Percentiles rank a stretch among this genome's conserved stretches.
phyloP scores from a whole-genome alignment of 2,329 filamentous ascomycete genomes.

The Colletotrichum sublineola region DNA sequence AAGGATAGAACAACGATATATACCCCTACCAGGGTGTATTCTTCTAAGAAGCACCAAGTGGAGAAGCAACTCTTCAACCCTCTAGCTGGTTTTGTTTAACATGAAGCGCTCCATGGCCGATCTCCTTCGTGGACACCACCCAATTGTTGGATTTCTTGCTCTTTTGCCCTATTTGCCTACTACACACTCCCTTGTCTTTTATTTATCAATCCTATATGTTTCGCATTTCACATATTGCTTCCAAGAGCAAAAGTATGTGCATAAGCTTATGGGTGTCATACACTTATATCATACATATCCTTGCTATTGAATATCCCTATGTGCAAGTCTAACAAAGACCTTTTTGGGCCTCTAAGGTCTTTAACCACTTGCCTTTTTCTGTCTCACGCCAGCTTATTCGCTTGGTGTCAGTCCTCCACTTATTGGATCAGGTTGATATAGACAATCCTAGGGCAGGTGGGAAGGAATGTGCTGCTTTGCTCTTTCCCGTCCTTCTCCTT shows the following conservation, averaged over 20 bases:
- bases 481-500: neutral
- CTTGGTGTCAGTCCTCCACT: neutral
- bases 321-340: neutral
- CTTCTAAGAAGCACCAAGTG: neutral
- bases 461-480: too few species aligned
- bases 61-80: neutral
- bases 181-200: neutral
- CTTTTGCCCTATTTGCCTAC: neutral
- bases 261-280: neutral
- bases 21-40: neutral
- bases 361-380: neutral
- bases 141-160: neutral
- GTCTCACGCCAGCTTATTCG: neutral
- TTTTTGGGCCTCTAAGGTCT: neutral
- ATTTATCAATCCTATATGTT: neutral
- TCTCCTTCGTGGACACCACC: neutral
- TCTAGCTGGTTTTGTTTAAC: neutral
- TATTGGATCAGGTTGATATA: neutral
- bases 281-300: neutral
- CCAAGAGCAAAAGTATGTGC: too few species aligned
- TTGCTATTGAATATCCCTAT: too few species aligned
- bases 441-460: neutral
- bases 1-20: neutral
- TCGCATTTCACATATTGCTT: neutral
- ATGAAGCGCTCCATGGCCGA: neutral